These are phyloP conservation scores for Elaeis oleifera DNA, from an alignment of 202 grass and related monocot species.

Conservation along the genomic window DNA sequence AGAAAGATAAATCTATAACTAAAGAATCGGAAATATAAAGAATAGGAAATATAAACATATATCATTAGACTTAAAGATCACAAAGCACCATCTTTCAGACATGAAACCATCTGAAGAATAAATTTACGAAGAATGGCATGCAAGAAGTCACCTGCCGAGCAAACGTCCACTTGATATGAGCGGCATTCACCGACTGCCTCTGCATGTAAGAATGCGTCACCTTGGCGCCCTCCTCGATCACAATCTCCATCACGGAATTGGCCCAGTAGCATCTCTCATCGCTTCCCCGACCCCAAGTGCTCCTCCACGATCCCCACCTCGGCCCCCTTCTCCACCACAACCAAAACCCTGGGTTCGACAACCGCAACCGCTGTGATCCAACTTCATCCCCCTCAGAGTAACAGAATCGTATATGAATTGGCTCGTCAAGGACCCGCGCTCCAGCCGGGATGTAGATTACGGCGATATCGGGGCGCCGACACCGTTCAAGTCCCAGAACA, in stretches of 20 bases:
- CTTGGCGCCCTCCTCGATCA: conserved; percentile 46
- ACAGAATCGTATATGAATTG: conserved; percentile 62
- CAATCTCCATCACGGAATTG: conserved; percentile 75
- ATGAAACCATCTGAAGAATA: too few relatives aligned
- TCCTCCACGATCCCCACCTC: conserved; percentile 77
- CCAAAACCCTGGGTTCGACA: conserved; percentile 86
- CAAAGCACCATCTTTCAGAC: too few relatives aligned
- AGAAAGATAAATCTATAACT: too few relatives aligned
- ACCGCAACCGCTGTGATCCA: conserved; percentile 27
- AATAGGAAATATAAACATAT: too few relatives aligned
- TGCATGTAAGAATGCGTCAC: conserved; percentile 84
- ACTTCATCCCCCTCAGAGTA: conserved; percentile 28
- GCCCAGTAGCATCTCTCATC: conserved; percentile 69
- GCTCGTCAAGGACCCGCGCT: conserved; percentile 33
- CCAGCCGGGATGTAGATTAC: conserved; percentile 57
- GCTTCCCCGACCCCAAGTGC: conserved; percentile 41
- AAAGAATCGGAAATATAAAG: too few relatives aligned
- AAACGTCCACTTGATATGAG: conserved; percentile 89
- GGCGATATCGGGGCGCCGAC: conserved; percentile 54
- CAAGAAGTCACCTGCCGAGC: conserved; percentile 33
- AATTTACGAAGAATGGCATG: too few relatives aligned
- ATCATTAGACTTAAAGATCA: too few relatives aligned
- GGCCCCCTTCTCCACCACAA: conserved; percentile 63
- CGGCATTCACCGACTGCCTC: conserved; percentile 50
- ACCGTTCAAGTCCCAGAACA: conserved; percentile 88